Conservation (phyloP, 2,329 filamentous ascomycete genomes). For the Pestalotiopsis sp. region DNA sequence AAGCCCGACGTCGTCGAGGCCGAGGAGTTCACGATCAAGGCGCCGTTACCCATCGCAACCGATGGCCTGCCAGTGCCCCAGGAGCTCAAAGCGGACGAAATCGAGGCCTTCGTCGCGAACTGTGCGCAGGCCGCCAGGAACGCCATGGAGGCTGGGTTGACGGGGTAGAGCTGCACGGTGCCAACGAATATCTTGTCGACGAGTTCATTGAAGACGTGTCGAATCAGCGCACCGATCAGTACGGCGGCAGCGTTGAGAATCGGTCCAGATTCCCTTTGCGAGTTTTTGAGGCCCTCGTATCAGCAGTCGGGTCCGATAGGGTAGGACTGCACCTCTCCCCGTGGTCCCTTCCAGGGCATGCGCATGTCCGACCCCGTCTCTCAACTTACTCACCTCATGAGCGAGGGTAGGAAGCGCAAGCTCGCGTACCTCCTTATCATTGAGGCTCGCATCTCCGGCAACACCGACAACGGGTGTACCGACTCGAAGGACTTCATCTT, state of each 20-base stretch:
- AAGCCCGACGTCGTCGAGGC: conserved; percentile 22
- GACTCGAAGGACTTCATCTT: conserved; percentile 38
- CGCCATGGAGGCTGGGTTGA: conserved; percentile 70
- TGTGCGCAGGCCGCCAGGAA: conserved; percentile 57
- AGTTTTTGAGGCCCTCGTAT: conserved; percentile 42
- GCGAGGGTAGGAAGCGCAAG: conserved; percentile 51
- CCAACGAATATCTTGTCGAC: conserved; percentile 65
- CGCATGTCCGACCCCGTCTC: conserved; percentile 63
- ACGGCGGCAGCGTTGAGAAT: conserved; percentile 48
- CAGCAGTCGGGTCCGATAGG: conserved; percentile 51
- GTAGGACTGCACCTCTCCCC: conserved; percentile 63
- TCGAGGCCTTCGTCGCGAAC: conserved; percentile 60
- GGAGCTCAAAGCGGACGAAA: conserved; percentile 67
- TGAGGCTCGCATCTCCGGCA: conserved; percentile 56
- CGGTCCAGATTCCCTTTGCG: conserved; percentile 56
- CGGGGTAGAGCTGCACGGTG: conserved; percentile 64
- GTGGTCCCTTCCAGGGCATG: conserved; percentile 67
- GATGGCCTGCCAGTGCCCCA: conserved; percentile 56
- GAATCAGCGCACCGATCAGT: conserved; percentile 48
- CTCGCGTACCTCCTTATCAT: conserved; percentile 66
- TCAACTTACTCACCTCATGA: conserved; percentile 63
- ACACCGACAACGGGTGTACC: conserved; percentile 38
- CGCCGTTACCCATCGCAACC: conserved; percentile 34
- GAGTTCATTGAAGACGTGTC: conserved; percentile 54
- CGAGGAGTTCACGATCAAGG: conserved; percentile 25